These are phyloP conservation scores for Ophiostoma perfectum DNA, from an alignment of 2,329 filamentous ascomycete genomes.

Conservation along the genomic window DNA sequence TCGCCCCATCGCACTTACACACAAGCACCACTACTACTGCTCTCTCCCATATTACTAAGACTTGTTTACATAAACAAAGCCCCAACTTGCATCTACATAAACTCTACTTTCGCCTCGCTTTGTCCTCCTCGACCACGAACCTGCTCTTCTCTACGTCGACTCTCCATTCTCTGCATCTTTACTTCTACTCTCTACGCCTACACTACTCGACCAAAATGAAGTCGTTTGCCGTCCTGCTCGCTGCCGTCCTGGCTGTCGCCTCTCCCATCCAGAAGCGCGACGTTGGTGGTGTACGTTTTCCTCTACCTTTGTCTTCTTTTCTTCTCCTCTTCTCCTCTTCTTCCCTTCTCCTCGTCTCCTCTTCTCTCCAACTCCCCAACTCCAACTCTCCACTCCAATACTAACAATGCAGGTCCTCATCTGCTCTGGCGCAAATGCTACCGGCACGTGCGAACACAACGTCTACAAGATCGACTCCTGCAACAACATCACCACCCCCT, in stretches of 20 bases:
- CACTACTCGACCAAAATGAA: slow-evolving; percentile 18
- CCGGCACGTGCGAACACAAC: slow-evolving; percentile 42
- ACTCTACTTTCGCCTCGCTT: neutral
- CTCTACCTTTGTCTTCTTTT: neutral
- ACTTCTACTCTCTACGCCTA: neutral
- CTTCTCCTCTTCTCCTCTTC: neutral
- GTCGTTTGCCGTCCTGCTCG: slow-evolving; percentile 21
- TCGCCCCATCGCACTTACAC: neutral
- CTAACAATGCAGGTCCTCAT: slow-evolving; percentile 39
- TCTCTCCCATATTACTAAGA: neutral
- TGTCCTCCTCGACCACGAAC: too few relatives aligned
- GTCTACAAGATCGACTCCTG: slow-evolving; percentile 43
- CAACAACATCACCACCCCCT: slow-evolving; percentile 41
- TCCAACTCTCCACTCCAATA: neutral
- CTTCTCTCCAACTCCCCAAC: neutral
- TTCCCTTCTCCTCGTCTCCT: neutral
- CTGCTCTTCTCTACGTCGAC: neutral
- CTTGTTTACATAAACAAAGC: slow-evolving; percentile 11
- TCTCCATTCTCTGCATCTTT: neutral
- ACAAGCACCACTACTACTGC: neutral
- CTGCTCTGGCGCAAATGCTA: slow-evolving; percentile 47
- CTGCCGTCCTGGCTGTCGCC: slow-evolving; percentile 22
- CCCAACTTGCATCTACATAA: slow-evolving; percentile 2
- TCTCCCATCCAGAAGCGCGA: slow-evolving; percentile 38
- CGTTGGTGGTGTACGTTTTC: slow-evolving; percentile 43